A percentile compares a stretch with the other conserved stretches of the same genome.
phyloP scores from a whole-genome alignment of 2,329 filamentous ascomycete species.

The Emericellopsis atlantica region DNA sequence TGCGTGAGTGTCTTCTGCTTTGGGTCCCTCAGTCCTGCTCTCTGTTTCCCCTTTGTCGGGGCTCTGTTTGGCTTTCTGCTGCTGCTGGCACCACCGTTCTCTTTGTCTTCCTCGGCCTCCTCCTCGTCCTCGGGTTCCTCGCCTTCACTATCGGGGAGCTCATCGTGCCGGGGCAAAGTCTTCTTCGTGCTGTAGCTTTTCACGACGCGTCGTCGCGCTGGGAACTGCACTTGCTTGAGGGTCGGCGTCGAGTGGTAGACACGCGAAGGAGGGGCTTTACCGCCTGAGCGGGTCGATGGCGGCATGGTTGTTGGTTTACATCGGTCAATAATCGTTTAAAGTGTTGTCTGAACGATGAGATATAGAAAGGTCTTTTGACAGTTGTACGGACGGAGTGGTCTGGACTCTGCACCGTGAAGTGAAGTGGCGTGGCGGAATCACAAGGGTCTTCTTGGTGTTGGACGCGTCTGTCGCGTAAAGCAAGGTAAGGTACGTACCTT shows the following conservation, averaged over 20 bases:
- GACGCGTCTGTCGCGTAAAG: too few relatives aligned
- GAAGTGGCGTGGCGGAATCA: too few relatives aligned
- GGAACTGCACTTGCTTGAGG: constrained; percentile 25
- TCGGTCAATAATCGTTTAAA: neutral
- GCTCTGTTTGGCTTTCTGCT: too few relatives aligned
- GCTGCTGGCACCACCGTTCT: too few relatives aligned
- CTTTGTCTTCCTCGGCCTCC: neutral
- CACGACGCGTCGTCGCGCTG: constrained; percentile 17
- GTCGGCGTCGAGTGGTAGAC: constrained; percentile 23
- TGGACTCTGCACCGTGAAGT: too few relatives aligned
- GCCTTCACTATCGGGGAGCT: neutral
- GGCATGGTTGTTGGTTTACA: constrained; percentile 13
- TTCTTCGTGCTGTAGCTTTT: constrained; percentile 20
- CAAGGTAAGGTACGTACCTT: too few relatives aligned
- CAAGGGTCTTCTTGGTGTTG: too few relatives aligned
- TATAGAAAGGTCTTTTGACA: neutral
- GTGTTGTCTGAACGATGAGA: too few relatives aligned
- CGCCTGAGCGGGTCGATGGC: constrained; percentile 23
- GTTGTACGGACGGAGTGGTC: neutral
- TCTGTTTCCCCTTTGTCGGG: neutral
- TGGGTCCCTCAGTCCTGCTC: constrained; percentile 7
- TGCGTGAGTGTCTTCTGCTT: constrained; percentile 30
- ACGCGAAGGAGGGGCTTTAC: constrained; percentile 19
- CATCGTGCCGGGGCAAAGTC: constrained; percentile 5
- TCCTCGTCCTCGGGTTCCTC: neutral